Conservation (phyloP, 768 basidiomycete genomes). For the Xerocomus brunneocitrinus region DNA sequence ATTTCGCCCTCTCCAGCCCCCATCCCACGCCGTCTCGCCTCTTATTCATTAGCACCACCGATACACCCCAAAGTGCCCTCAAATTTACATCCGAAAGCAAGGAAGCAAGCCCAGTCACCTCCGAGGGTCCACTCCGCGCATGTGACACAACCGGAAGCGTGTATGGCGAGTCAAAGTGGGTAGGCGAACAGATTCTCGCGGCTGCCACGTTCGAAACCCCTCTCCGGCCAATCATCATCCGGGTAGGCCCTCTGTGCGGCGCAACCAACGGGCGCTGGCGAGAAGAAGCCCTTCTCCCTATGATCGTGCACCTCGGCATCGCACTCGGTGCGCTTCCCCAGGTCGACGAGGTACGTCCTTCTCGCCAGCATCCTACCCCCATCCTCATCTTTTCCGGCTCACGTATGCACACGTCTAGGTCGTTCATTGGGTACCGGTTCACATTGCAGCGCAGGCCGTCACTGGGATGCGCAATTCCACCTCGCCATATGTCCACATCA, state of each 20-base stretch:
- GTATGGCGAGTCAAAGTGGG: slow-evolving; percentile 21
- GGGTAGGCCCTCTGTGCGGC: slow-evolving; percentile 37
- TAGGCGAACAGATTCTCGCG: slow-evolving; percentile 21
- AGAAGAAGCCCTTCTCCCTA: slow-evolving; percentile 32
- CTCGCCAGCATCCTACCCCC: neutral
- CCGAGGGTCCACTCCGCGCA: neutral
- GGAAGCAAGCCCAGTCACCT: neutral
- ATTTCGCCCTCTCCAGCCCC: slow-evolving; percentile 34
- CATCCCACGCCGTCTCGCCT: slow-evolving; percentile 26
- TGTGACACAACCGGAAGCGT: slow-evolving; percentile 10
- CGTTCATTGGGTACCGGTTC: slow-evolving; percentile 13
- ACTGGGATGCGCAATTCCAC: slow-evolving; percentile 15
- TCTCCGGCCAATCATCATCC: slow-evolving; percentile 27
- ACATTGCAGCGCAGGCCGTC: slow-evolving; percentile 12
- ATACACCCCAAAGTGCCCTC: slow-evolving; percentile 1
- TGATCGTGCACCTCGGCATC: slow-evolving; percentile 24
- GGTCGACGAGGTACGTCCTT: slow-evolving; percentile 19
- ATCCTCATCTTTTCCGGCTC: neutral
- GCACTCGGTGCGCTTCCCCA: slow-evolving; percentile 3
- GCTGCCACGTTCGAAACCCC: slow-evolving; percentile 14
- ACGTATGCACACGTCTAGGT: slow-evolving; percentile 2
- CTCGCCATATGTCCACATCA: slow-evolving; percentile 4
- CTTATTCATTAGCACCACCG: slow-evolving; percentile 31
- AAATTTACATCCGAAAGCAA: neutral
- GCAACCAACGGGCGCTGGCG: slow-evolving; percentile 37